These are phyloP conservation scores for Talaromyces sp. DNA, from an alignment of 2,329 filamentous ascomycete species.

Conservation along the genomic window DNA sequence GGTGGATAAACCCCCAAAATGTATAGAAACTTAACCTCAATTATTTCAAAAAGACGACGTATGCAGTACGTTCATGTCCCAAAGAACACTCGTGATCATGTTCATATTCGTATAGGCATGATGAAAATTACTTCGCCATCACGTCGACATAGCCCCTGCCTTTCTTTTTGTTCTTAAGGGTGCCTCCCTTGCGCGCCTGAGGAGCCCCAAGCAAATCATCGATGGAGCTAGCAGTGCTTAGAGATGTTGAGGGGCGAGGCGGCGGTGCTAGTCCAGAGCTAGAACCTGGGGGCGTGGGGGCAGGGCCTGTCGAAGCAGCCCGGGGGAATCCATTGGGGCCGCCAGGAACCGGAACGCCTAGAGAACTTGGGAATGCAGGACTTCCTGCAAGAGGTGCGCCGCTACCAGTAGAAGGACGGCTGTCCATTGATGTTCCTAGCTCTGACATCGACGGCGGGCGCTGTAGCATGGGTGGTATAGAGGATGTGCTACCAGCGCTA, in stretches of 20 bases:
- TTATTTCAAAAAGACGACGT: not conserved
- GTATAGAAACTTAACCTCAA: not conserved
- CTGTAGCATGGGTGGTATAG: slow-evolving; percentile 21
- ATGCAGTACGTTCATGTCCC: not conserved
- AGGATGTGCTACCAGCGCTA: slow-evolving; percentile 50
- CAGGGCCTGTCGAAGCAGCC: slow-evolving; percentile 30
- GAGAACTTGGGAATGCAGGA: slow-evolving; percentile 21
- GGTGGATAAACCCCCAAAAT: not conserved
- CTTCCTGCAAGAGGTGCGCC: slow-evolving; percentile 23
- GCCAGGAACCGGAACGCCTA: slow-evolving; percentile 24
- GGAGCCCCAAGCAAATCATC: slow-evolving; percentile 82
- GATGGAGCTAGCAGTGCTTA: slow-evolving; percentile 90
- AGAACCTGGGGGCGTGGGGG: slow-evolving; percentile 30
- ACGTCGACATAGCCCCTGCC: slow-evolving; percentile 90
- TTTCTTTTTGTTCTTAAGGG: slow-evolving; percentile 69
- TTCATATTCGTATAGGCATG: not conserved
- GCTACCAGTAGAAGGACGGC: slow-evolving; percentile 27
- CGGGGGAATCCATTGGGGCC: slow-evolving; percentile 19
- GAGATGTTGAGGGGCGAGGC: slow-evolving; percentile 67
- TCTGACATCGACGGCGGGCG: slow-evolving; percentile 9
- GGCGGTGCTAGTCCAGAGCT: slow-evolving; percentile 45
- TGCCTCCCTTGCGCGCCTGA: slow-evolving; percentile 58
- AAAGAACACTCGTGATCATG: not conserved
- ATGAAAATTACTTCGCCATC: slow-evolving; percentile 62
- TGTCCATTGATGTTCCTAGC: slow-evolving; percentile 13